These are phyloP conservation scores for Solanum chiquidenum DNA, from an alignment of 257 asterid species.

Conservation along the genomic window DNA sequence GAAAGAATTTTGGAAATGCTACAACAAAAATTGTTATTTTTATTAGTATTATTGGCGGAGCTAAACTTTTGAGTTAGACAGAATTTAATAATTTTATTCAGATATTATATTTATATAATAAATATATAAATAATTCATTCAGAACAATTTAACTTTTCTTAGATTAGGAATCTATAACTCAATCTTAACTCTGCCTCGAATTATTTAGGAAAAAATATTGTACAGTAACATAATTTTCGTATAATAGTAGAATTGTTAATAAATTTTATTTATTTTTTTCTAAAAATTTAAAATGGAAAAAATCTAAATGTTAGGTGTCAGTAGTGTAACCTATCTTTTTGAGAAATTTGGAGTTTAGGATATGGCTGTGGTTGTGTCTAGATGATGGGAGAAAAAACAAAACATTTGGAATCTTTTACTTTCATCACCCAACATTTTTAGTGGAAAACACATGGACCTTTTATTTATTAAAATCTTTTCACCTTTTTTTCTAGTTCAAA, in stretches of 20 bases:
- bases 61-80: background rate
- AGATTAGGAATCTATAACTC: background rate
- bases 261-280: too few species aligned
- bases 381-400: constrained; percentile 11
- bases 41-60: background rate
- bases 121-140: background rate
- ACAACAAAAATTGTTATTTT: background rate
- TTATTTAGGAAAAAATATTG: background rate
- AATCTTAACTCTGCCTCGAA: background rate
- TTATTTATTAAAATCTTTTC: background rate
- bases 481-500: background rate
- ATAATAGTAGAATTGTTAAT: background rate
- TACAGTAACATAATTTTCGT: background rate
- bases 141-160: accelerated
- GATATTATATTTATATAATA: background rate
- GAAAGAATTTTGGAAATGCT: background rate
- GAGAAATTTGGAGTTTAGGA: constrained; percentile 11
- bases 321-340: background rate
- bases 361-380: background rate
- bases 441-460: constrained; percentile 10
- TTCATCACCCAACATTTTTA: constrained; percentile 5
- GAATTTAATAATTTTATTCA: background rate
- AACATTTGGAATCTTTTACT: constrained; percentile 40
- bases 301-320: background rate
- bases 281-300: background rate